These are phyloP conservation scores for Neurospora cerealis DNA, from an alignment of 495 filamentous ascomycete genomes.

Conservation along the genomic window DNA sequence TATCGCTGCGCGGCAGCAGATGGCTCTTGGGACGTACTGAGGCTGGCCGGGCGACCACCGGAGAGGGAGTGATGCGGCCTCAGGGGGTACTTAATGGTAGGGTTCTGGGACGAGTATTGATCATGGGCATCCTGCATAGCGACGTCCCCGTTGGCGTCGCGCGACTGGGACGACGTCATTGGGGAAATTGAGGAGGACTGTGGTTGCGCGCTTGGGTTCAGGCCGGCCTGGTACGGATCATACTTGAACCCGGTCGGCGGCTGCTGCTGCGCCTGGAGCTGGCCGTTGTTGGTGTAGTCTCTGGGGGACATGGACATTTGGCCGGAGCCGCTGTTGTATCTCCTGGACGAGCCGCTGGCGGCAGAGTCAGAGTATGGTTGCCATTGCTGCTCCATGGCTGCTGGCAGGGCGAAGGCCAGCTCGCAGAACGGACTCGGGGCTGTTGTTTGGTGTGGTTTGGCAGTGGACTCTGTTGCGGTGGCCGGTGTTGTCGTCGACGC, in stretches of 20 bases:
- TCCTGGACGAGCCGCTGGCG: conserved; percentile 33
- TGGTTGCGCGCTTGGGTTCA: conserved; percentile 36
- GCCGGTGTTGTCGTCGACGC: neutral
- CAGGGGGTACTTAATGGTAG: conserved; percentile 58
- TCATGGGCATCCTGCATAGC: conserved; percentile 85
- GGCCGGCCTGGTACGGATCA: conserved; percentile 56
- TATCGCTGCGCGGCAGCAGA: conserved; percentile 82
- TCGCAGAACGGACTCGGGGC: neutral
- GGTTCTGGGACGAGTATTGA: conserved; percentile 58
- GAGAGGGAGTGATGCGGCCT: conserved; percentile 53
- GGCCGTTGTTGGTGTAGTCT: conserved; percentile 27
- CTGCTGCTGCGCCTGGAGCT: conserved; percentile 32
- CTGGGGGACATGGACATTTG: conserved; percentile 36
- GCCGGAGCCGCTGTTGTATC: conserved; percentile 37
- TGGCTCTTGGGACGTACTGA: conserved; percentile 61
- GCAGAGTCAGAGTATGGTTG: conserved; percentile 39
- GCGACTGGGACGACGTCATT: conserved; percentile 52
- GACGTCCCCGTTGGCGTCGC: conserved; percentile 73
- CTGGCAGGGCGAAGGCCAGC: conserved; percentile 9
- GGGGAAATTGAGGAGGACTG: conserved; percentile 55
- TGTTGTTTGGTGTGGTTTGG: conserved; percentile 5
- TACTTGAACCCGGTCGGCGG: conserved; percentile 61
- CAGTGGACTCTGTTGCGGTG: conserved; percentile 1
- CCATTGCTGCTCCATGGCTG: conserved; percentile 47
- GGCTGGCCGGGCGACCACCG: conserved; percentile 31